A percentile compares a stretch with the other conserved stretches of the same genome.
Conservation (phyloP, 2,329 filamentous ascomycete species). For the Fonsecaea pedrosoi region DNA sequence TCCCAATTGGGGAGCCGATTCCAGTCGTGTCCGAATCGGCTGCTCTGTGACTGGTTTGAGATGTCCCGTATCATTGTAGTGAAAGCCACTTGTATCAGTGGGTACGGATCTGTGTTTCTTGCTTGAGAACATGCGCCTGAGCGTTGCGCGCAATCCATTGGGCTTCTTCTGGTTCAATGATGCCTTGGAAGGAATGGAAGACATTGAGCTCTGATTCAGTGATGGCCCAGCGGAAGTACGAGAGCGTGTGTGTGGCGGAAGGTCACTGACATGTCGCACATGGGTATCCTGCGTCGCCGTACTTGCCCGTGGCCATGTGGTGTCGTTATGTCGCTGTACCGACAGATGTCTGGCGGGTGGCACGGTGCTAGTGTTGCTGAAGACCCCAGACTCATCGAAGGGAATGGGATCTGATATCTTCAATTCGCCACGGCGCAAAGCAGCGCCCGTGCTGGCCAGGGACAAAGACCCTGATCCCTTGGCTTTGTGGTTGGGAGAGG, state of each 20-base stretch:
- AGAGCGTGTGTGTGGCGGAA: constrained; percentile 12
- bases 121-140: constrained; percentile 40
- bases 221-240: constrained; percentile 35
- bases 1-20: constrained; percentile 12
- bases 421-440: constrained; percentile 42
- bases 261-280: constrained; percentile 32
- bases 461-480: constrained; percentile 21
- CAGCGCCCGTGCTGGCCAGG: constrained; percentile 31
- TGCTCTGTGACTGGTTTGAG: constrained; percentile 30
- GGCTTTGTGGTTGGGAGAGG: constrained; percentile 31
- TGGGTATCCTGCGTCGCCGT: constrained; percentile 25
- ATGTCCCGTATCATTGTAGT: constrained; percentile 25
- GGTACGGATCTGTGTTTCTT: constrained; percentile 35
- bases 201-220: constrained; percentile 36
- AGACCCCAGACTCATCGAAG: constrained; percentile 31
- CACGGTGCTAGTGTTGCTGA: constrained; percentile 11
- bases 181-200: constrained; percentile 36
- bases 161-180: constrained; percentile 35
- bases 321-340: constrained; percentile 22
- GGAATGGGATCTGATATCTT: constrained; percentile 45
- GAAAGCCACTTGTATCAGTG: constrained; percentile 14
- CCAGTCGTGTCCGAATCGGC: constrained; percentile 11
- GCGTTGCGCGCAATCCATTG: constrained; percentile 34
- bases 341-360: constrained; percentile 19
- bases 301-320: constrained; percentile 32